phyloP scores from a whole-genome alignment of 805 yeast species.

The Deakozyma indianensis region DNA sequence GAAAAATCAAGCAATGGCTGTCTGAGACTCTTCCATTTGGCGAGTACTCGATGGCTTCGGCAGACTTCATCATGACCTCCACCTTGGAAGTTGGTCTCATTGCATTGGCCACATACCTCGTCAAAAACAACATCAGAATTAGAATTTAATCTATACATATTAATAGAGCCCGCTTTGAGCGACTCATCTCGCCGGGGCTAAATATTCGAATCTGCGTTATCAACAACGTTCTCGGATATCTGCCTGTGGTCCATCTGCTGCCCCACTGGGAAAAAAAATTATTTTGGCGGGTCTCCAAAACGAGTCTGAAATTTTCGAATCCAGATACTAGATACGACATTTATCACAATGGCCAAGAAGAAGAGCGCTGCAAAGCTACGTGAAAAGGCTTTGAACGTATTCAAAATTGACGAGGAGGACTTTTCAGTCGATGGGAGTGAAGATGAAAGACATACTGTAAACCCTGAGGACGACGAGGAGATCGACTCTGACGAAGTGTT shows the following conservation, averaged over 20 bases:
- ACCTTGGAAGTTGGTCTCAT: not conserved
- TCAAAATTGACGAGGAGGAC: conserved; percentile 33
- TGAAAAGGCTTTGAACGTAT: conserved; percentile 34
- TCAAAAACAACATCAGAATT: not conserved
- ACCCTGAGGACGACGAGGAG: conserved; percentile 27
- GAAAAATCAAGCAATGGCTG: not conserved
- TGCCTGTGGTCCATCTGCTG: no score
- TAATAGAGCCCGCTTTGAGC: no score
- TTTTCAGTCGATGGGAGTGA: conserved; percentile 18
- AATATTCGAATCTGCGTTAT: no score
- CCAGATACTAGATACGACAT: no score
- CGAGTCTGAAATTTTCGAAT: no score
- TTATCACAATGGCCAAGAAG: not conserved
- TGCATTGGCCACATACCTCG: not conserved
- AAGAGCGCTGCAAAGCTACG: conserved; percentile 5
- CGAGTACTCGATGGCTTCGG: not conserved
- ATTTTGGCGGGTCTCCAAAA: no score
- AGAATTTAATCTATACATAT: not conserved
- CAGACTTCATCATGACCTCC: not conserved
- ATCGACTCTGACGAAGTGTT: conserved; percentile 79
- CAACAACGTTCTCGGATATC: no score
- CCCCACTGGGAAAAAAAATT: no score
- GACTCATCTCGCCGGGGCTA: no score
- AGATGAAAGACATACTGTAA: conserved; percentile 16
- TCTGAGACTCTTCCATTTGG: not conserved